Conservation (phyloP, 371 early-diverging fungal species). For the Mortierella sp. region DNA sequence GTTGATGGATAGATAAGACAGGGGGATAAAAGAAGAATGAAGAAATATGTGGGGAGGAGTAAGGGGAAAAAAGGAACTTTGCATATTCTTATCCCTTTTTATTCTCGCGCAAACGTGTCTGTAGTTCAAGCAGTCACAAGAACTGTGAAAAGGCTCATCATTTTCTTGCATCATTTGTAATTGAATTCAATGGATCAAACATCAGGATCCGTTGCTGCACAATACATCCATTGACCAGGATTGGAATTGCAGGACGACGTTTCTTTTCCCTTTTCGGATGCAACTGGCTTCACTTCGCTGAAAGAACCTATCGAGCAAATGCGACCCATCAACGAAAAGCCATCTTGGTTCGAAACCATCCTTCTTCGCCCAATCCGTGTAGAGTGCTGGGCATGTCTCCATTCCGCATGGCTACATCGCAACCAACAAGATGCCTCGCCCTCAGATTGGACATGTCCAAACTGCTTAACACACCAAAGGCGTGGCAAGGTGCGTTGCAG, state of each 20-base stretch:
- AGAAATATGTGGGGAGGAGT: not conserved
- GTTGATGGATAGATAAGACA: too few species aligned
- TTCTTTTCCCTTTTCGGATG: not conserved
- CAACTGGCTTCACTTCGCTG: not conserved
- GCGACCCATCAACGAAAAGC: conserved; percentile 30
- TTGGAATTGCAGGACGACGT: not conserved
- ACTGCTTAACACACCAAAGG: conserved; percentile 41
- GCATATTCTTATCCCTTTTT: not conserved
- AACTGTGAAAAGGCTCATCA: too few species aligned
- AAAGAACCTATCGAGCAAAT: not conserved
- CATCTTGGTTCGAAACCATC: conserved; percentile 40
- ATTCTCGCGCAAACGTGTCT: not conserved
- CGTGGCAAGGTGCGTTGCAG: conserved; percentile 28
- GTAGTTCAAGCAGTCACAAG: not conserved
- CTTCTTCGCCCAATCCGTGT: conserved; percentile 39
- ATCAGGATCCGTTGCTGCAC: not conserved
- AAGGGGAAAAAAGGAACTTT: not conserved
- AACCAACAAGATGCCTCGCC: conserved; percentile 26
- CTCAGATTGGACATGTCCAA: conserved; percentile 49
- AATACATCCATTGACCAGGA: not conserved
- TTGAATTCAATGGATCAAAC: not conserved
- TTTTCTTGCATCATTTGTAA: too few species aligned
- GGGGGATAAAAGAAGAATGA: conserved; percentile 7
- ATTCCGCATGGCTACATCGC: conserved; percentile 43
- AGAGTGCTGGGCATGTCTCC: conserved; percentile 49